phyloP scores from a whole-genome alignment of 768 basidiomycete species.

The Leccinum uliginosum region DNA sequence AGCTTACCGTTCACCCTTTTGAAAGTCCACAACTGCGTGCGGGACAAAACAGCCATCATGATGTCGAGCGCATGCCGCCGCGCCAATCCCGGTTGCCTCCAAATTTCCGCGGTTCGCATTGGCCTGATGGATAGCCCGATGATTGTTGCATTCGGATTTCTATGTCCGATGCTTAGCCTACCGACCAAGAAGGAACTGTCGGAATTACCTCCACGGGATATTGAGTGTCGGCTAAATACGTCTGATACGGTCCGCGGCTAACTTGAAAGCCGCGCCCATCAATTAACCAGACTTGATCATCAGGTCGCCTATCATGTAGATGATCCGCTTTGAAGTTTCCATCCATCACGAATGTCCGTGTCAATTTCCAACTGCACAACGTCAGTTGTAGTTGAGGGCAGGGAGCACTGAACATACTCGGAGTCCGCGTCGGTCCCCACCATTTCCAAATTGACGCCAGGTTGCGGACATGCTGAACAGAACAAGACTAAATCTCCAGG shows the following conservation, averaged over 20 bases:
- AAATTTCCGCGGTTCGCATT: neutral
- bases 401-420: neutral
- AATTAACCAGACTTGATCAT: slow-evolving; percentile 2
- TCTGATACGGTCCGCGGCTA: neutral
- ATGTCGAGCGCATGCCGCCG: neutral
- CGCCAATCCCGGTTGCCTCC: neutral
- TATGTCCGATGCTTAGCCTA: neutral
- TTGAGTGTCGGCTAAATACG: neutral
- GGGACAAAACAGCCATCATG: slow-evolving; percentile 1
- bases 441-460: slow-evolving; percentile 3
- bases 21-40: neutral
- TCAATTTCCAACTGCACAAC: neutral
- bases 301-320: neutral
- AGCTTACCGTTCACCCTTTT: neutral
- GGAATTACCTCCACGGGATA: neutral
- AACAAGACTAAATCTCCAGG: slow-evolving; percentile 3
- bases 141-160: slow-evolving; percentile 1
- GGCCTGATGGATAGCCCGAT: neutral
- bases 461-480: slow-evolving; percentile 28
- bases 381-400: neutral
- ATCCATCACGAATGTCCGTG: neutral
- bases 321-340: slow-evolving; percentile 23
- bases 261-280: neutral
- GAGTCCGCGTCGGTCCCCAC: neutral
- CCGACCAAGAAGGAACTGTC: neutral